Conservation (phyloP, 2,329 filamentous ascomycete species). For the Lecanicillium sp. region DNA sequence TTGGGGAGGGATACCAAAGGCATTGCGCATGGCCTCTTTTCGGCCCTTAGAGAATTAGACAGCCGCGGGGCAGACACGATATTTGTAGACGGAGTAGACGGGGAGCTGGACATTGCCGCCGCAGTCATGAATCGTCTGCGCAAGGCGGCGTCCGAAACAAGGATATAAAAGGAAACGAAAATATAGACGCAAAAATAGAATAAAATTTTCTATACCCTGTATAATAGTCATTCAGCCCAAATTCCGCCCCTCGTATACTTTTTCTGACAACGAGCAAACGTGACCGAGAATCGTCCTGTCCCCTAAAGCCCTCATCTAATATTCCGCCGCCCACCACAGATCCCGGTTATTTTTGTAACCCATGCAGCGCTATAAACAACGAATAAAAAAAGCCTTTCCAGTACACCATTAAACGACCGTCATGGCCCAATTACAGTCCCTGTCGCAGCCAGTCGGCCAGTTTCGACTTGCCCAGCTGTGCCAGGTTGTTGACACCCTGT, state of each 20-base stretch:
- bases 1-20: conserved; percentile 62
- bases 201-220: conserved; percentile 14
- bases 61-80: conserved; percentile 71
- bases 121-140: conserved; percentile 79
- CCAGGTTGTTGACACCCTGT: conserved; percentile 88
- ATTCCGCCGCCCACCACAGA: too few species aligned
- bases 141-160: conserved; percentile 62
- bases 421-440: conserved; percentile 59
- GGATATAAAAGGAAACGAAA: conserved; percentile 32
- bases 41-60: conserved; percentile 78
- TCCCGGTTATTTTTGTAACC: too few species aligned
- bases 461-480: conserved; percentile 88
- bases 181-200: conserved; percentile 20
- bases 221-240: background rate
- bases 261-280: too few species aligned
- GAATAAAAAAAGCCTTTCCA: too few species aligned
- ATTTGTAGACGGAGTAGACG: conserved; percentile 80
- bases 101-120: conserved; percentile 72
- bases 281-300: too few species aligned
- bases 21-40: conserved; percentile 83
- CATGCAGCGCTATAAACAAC: too few species aligned
- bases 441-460: conserved; percentile 85
- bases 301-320: too few species aligned
- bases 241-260: too few species aligned
- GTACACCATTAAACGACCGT: too few species aligned